Conservation (phyloP, 495 filamentous ascomycete genomes). For the Cenococcum geophilum region DNA sequence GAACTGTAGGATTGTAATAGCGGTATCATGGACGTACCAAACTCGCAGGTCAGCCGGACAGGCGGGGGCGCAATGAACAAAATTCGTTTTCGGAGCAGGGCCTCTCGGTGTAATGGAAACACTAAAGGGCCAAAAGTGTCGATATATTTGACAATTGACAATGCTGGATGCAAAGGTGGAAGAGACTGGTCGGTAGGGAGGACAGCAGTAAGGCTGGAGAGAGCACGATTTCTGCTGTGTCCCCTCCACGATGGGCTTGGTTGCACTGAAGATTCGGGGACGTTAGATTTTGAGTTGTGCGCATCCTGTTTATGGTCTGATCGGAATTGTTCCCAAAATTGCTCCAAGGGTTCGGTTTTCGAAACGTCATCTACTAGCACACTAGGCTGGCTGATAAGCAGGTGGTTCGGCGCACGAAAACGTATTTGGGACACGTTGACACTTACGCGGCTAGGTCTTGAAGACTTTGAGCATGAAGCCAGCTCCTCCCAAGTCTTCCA, state of each 20-base stretch:
- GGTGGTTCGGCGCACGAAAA: not conserved
- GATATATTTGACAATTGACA: constrained; percentile 68
- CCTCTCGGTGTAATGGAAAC: constrained; percentile 86
- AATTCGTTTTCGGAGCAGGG: constrained; percentile 79
- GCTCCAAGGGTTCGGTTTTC: constrained; percentile 57
- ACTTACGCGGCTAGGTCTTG: constrained; percentile 66
- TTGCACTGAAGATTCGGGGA: constrained; percentile 3
- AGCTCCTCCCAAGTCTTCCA: constrained; percentile 79
- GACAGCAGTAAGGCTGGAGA: constrained; percentile 25
- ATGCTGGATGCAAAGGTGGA: constrained; percentile 75
- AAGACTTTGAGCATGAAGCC: constrained; percentile 75
- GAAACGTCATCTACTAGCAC: constrained; percentile 49
- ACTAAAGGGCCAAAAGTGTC: constrained; percentile 84
- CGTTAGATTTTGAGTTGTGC: constrained; percentile 8
- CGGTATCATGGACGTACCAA: constrained; percentile 52
- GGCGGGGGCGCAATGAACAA: constrained; percentile 78
- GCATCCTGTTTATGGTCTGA: not conserved
- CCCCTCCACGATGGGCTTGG: constrained; percentile 4
- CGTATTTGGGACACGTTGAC: not conserved
- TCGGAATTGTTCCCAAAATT: constrained; percentile 68
- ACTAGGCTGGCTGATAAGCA: constrained; percentile 28
- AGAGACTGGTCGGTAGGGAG: constrained; percentile 61
- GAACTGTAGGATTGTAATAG: not conserved
- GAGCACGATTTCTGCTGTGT: constrained; percentile 22
- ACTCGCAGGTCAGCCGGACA: constrained; percentile 79